These are phyloP conservation scores for Stemphylium vesicarium DNA, from an alignment of 2,329 filamentous ascomycete species.

Conservation along the genomic window DNA sequence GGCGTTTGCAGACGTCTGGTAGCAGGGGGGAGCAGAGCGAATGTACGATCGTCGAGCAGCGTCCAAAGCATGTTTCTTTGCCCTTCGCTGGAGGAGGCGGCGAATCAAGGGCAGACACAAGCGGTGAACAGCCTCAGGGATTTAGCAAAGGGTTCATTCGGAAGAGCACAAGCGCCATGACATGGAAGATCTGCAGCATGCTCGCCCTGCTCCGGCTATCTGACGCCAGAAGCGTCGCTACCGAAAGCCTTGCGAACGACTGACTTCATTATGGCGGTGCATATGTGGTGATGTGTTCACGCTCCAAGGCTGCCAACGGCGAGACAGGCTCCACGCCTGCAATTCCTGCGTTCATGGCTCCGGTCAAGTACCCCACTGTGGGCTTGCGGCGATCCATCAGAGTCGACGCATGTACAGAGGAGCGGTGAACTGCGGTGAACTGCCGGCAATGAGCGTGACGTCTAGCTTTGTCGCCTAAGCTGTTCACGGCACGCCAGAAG, in stretches of 20 bases:
- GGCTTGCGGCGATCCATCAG: constrained; percentile 21
- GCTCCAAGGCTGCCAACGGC: constrained; percentile 30
- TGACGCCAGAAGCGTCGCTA: constrained; percentile 44
- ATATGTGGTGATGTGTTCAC: constrained; percentile 45
- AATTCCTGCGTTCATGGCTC: constrained; percentile 23
- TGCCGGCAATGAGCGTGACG: constrained; percentile 39
- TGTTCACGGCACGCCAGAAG: constrained; percentile 25
- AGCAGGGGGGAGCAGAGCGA: constrained; percentile 19
- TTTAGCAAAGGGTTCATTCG: constrained; percentile 37
- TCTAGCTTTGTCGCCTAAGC: constrained; percentile 23
- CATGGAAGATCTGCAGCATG: constrained; percentile 51
- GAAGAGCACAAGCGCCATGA: constrained; percentile 47
- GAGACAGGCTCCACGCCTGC: constrained; percentile 17
- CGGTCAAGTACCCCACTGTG: constrained; percentile 22
- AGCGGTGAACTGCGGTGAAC: constrained; percentile 46
- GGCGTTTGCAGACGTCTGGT: constrained; percentile 29
- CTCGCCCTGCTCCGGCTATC: constrained; percentile 45
- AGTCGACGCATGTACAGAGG: constrained; percentile 26
- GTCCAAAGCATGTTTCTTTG: constrained; percentile 20
- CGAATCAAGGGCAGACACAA: constrained; percentile 40
- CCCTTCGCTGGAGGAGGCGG: constrained; percentile 31
- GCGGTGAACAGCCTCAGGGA: constrained; percentile 51
- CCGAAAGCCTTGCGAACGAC: constrained; percentile 45
- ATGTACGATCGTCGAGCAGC: constrained; percentile 27
- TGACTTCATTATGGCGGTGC: constrained; percentile 47